A percentile compares a stretch with the other conserved stretches of the same genome.
Conservation (phyloP, 2,329 filamentous ascomycete species). For the Penicillium sp. region DNA sequence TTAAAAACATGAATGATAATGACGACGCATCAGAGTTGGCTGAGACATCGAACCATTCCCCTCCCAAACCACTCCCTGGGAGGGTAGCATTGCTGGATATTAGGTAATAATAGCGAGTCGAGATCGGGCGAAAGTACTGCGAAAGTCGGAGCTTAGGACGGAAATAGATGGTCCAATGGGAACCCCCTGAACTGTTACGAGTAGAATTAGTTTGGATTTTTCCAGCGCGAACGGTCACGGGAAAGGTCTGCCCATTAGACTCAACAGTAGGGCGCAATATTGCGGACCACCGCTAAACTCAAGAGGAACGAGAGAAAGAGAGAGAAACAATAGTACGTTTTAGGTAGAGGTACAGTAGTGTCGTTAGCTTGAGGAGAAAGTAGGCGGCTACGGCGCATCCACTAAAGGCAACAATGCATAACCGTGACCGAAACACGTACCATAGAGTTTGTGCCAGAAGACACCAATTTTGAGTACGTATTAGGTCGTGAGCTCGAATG, state of each 20-base stretch:
- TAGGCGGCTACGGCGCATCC: slow-evolving; percentile 27
- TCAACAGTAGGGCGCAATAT: neutral
- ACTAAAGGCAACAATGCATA: slow-evolving; percentile 23
- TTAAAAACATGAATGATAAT: neutral
- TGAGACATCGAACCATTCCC: slow-evolving; percentile 8
- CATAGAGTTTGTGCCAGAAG: neutral
- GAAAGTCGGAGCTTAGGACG: slow-evolving; percentile 1
- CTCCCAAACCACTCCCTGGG: neutral
- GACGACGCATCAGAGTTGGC: neutral
- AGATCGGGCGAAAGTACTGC: slow-evolving; percentile 1
- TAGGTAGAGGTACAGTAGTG: neutral
- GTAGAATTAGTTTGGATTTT: neutral
- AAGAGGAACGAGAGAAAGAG: neutral
- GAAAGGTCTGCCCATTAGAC: neutral
- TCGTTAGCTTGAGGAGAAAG: slow-evolving; percentile 2
- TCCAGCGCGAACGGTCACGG: neutral
- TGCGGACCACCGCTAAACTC: neutral
- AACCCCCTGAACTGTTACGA: neutral
- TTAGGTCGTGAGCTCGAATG: neutral
- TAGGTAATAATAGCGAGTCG: slow-evolving; percentile 4
- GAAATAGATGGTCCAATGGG: neutral
- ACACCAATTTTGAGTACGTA: neutral
- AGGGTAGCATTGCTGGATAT: neutral
- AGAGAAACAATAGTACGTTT: neutral
- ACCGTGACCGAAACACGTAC: slow-evolving; percentile 12